Base-by-base conservation (phyloP, 1,284 basidiomycete genomes). In the Fomitopsis pinicola region DNA sequence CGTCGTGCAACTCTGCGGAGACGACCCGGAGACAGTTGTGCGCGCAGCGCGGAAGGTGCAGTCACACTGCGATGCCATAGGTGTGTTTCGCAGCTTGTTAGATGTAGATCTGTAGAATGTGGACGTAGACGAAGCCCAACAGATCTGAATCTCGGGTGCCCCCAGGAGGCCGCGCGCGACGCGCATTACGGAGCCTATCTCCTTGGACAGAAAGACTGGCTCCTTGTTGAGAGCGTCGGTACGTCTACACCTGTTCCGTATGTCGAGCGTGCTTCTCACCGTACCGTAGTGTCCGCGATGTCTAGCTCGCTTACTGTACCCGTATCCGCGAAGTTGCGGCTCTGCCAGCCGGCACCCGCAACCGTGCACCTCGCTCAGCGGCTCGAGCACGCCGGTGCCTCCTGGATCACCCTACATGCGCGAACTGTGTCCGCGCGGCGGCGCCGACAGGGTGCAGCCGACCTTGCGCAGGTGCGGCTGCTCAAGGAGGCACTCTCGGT, bases 101-200 rank as follows among this genome's bases (percentile, higher is more conserved):
- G 44, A 12, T 35, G 6, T 44, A 8, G 6, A 53, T 15, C 17
- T 22, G 28, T 12, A 60, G 56, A 57, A 28, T 8, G 28, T 59
- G 36, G 35, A 62, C 56, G 28, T 33, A 8, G 22, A 74, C 63
- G 54, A 69, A 71, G 66, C n/a, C 42, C 22, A 60, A 67, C 62
- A 78, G 83, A 85, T 68, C 66, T 85, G 57, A 85, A 85, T 62
- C 73, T 85, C 10, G 82, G 91, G 26, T 92, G 90, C 71, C 91
- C 91, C 17, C 89, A 90, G 67, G 82, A 87, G 57, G 78, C 82
- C 38, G 90, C 90, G 2, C 76, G 79, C 44, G 81, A 87, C 46
- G 84, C 80, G 10, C 88, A 87, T 64, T 89, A 82, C 68, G 91
- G 91, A 8, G 89, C 85, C 19, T 92, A 92, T 69, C 77, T 92